Base-by-base conservation (phyloP, 495 filamentous ascomycete species). In the Trichoderma asperelloides region DNA sequence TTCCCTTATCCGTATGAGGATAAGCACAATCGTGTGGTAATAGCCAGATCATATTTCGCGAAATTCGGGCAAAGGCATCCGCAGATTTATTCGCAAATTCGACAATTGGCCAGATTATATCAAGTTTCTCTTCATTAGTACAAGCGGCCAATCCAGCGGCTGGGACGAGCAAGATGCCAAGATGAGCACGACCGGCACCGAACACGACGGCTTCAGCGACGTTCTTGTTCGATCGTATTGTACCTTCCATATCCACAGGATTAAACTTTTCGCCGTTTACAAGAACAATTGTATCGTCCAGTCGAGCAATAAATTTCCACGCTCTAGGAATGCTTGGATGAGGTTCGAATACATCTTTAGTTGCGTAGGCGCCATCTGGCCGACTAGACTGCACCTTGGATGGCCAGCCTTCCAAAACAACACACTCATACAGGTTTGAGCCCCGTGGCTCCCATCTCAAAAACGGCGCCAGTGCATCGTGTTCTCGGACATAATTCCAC, bases 261-360 rank as follows among this genome's bases (percentile, higher is more conserved):
- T 88, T 76, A 0, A 89, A 81, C 67, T 92, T 92, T 70, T 91
- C 88, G 0, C 89, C 89, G 66, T 86, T 91, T 7, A 83, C 71
- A 9, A 91, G 80, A 0, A 84, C 87, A 16, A 91, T 79, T 2
- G 82, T 78, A 69, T 89, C 87, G 66, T 92, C 89, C 2, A 84
- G 70, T 7, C 89, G 80, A 5, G 79, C 81, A 23, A 85, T 71
- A 66, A 88, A 90, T 69, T 88, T 90, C 85, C 87, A 92, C 5
- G 82, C 79, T 67, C 82, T 77, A 1, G 80, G 74, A 21, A 86
- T 81, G 8, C 79, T 82, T 0, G 87, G 84, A 65, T 90, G 88
- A 25, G 83, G 82, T 4, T 72, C 74, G 71, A 91, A 91, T 0
- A 91, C 78, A 68, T 91, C 89, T 12, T 78, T 81, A 0, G 87